Base-by-base conservation (phyloP, 352 stramenopile genomes). In the Elongisporangium senticosum region DNA sequence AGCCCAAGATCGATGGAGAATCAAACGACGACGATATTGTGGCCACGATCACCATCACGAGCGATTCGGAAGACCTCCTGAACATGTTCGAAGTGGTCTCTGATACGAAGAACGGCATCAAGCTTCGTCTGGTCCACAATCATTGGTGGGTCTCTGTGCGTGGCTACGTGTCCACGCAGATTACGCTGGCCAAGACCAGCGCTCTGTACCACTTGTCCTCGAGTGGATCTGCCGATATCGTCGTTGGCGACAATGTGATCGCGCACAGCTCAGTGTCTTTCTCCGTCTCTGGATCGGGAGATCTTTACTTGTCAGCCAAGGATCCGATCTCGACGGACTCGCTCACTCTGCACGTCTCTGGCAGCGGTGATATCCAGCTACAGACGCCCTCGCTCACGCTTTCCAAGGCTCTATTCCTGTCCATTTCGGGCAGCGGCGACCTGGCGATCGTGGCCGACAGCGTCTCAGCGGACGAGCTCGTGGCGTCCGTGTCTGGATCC, bases 401-500 rank as follows among this genome's bases (percentile, higher is more conserved):
- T 10, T 50, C 59, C 21, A 43, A 64, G 24, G 58, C 61, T 22
- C 50, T 88, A 14, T 63, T 76, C n/a, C 56, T 82, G 20, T 63
- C 81, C 49, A 61, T 85, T n/a, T 65, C 71, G 4, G 79, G 79
- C 20, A 72, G 54, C 19, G 76, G 74, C 23, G 56, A 54, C 23
- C 63, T 89, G 1, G 66, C 67, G 0, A 24, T 73, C 0, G 28
- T 74, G 48, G 63, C 79, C 3, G 65, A 77, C 11, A 28, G 59
- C 17, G 23, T 86, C 48, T 50, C 47, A 20, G 53, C 63, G 4
- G 43, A 59, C 13, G 59, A 71, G 22, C 43, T 79, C 28, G 73
- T 69, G 57, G 63, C 61, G 5, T 74, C 63, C 14, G 39, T 75
- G 24, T 71, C 71, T 21, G 71, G 71, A 20, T 67, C 59, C 4